Evolutionary conservation across 2,329 filamentous ascomycete species (phyloP).

Genomic region (Sclerotinia sclerotiorum): DNA sequence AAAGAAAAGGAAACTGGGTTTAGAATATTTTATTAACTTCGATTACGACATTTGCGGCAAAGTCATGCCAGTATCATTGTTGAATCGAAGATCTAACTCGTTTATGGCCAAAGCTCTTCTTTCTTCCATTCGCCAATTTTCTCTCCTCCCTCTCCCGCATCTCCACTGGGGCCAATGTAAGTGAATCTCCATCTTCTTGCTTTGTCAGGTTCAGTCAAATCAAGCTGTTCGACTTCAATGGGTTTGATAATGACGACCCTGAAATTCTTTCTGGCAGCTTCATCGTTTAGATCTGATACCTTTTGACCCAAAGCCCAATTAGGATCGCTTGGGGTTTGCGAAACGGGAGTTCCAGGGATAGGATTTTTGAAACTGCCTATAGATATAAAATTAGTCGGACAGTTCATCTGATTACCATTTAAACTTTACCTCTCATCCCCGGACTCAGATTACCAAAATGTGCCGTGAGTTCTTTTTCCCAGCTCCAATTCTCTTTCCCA

Average conservation of each 20-base stretch:
- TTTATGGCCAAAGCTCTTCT: slow-evolving; percentile 41
- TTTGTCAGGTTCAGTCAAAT: slow-evolving; percentile 59
- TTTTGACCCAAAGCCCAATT: slow-evolving; percentile 55
- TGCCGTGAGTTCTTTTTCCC: slow-evolving; percentile 74
- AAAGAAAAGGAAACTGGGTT: neutral
- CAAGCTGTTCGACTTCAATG: slow-evolving; percentile 62
- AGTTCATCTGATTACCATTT: neutral
- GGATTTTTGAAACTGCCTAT: slow-evolving; percentile 55
- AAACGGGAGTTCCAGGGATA: slow-evolving; percentile 62
- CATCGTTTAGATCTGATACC: slow-evolving; percentile 62
- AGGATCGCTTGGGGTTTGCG: slow-evolving; percentile 49
- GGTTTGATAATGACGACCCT: slow-evolving; percentile 84
- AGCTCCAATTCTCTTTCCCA: slow-evolving; percentile 57
- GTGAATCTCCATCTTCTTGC: slow-evolving; percentile 59
- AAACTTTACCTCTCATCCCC: slow-evolving; percentile 64
- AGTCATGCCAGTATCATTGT: neutral
- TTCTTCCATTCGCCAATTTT: slow-evolving; percentile 54
- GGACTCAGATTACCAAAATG: slow-evolving; percentile 90
- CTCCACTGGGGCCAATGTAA: slow-evolving; percentile 47
- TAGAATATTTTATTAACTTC: neutral
- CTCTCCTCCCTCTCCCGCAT: slow-evolving; percentile 48
- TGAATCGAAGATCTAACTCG: neutral
- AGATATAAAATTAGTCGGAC: neutral
- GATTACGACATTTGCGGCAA: neutral
- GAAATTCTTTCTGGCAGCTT: slow-evolving; percentile 62